Conservation (phyloP, 2,329 filamentous ascomycete genomes). For the Alternaria postmessia region DNA sequence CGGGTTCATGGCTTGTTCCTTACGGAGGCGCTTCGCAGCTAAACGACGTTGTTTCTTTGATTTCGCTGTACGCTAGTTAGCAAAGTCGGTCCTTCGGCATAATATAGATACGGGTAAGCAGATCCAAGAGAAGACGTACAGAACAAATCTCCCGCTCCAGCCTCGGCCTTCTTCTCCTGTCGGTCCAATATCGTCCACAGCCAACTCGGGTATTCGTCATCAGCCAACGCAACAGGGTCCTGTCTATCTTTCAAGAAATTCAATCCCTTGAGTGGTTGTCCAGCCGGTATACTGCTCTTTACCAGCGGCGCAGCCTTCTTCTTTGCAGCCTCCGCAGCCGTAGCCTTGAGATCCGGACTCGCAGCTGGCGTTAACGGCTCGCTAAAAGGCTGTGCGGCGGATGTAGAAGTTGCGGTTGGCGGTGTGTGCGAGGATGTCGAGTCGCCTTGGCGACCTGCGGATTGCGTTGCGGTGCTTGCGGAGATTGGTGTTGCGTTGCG, state of each 20-base stretch:
- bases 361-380: constrained; percentile 46
- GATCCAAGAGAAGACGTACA: constrained; percentile 64
- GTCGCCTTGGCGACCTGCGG: constrained; percentile 36
- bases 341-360: constrained; percentile 33
- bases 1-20: constrained; percentile 70
- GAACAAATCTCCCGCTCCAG: constrained; percentile 75
- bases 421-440: constrained; percentile 40
- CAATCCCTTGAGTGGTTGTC: constrained; percentile 75
- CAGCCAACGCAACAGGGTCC: constrained; percentile 77
- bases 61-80: constrained; percentile 59
- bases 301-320: constrained; percentile 44
- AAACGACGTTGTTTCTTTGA: constrained; percentile 80
- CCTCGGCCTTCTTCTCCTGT: constrained; percentile 63
- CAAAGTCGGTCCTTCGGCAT: background rate
- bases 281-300: constrained; percentile 66
- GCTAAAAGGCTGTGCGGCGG: constrained; percentile 57
- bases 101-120: background rate
- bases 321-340: constrained; percentile 32
- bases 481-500: constrained; percentile 39
- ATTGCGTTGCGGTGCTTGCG: constrained; percentile 32
- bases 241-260: constrained; percentile 78
- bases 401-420: constrained; percentile 55
- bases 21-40: constrained; percentile 72
- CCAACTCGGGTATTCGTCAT: constrained; percentile 82
- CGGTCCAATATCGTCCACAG: constrained; percentile 75